phyloP scores from a whole-genome alignment of 768 basidiomycete genomes.

The Termitomyces sp. region DNA sequence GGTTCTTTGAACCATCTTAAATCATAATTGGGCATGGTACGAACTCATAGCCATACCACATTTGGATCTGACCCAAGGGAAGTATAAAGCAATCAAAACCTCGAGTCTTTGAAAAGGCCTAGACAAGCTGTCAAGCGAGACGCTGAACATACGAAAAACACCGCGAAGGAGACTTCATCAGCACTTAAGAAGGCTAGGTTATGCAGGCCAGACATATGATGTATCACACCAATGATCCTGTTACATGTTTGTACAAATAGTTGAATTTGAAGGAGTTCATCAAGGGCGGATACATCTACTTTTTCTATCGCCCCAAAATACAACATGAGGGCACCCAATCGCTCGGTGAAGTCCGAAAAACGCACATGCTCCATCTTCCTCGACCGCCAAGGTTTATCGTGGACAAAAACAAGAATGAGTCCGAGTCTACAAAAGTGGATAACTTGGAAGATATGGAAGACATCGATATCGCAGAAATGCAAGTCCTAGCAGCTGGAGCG shows the following conservation, averaged over 20 bases:
- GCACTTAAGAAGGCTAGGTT: conserved; percentile 22
- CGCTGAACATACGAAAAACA: not conserved
- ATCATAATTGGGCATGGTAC: not conserved
- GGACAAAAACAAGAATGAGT: not conserved
- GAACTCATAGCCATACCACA: not conserved
- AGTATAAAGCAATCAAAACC: not conserved
- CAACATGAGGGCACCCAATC: conserved; percentile 18
- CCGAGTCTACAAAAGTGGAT: conserved; percentile 3
- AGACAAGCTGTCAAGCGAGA: not conserved
- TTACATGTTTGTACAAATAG: too few species aligned
- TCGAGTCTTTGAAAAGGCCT: not conserved
- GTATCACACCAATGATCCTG: not conserved
- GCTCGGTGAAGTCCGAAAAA: conserved; percentile 36
- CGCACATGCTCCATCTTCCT: conserved; percentile 58
- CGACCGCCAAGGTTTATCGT: conserved; percentile 39
- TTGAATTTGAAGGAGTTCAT: conserved; percentile 20
- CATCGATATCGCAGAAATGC: conserved; percentile 32
- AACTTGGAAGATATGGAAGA: conserved; percentile 16
- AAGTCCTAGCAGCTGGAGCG: conserved; percentile 35
- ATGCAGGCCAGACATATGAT: conserved; percentile 10
- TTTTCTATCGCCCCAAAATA: conserved; percentile 52
- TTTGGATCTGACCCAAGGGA: not conserved
- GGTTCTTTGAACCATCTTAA: too few species aligned
- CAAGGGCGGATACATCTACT: conserved; percentile 58
- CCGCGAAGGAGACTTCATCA: conserved; percentile 15